Base-by-base conservation (phyloP, 108 stramenopile genomes). In the Cylindrotheca closterium region DNA sequence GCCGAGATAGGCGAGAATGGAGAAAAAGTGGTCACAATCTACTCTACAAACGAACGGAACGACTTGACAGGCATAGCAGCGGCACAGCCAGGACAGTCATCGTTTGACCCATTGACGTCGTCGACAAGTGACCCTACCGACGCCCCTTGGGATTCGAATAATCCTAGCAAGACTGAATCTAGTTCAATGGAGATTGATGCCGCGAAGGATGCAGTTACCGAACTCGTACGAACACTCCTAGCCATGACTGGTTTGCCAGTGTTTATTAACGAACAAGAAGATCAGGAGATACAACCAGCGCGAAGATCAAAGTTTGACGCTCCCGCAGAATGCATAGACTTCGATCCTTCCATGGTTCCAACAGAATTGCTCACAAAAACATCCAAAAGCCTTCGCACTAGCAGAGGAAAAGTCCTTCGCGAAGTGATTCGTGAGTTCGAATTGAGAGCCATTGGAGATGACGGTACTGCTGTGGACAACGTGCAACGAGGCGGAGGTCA, bases 171-270 rank as follows among this genome's bases (percentile, higher is more conserved):
- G 45, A 65, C 56, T n/a, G 67, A 74, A 57, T 70, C 76, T 1
- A 76, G 78, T 28, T 58, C 65, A 0, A 58, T 32, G 17, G 74
- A 86, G 55, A 19, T 87, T 25, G 89, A 94, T 51, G 48, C 70
- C 18, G 93, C 93, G 26, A 87, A 78, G 57, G 86, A 82, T 37
- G 55, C 60, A 50, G 58, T 91, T 26, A 66, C 62, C 17, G 87
- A 89, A 67, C 73, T 94, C 21, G 79, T 94, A 0, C 62, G 71
- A 7, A 52, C 59, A 19, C 51, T 94, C 28, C 58, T 94, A 45
- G 70, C 83, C 51, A 84, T 84, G 52, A 87, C 93, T 12, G 93
- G 93, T 24, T 87, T 88, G 15, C 89, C 93, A 2, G 93, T 81
- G 25, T 94, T 91, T 75, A 75, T 76, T 30, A 77, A 77, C 31